Percentiles rank a stretch among this genome's conserved stretches.
phyloP scores from a whole-genome alignment of 495 filamentous ascomycete species.

The Delitschia confertaspora region DNA sequence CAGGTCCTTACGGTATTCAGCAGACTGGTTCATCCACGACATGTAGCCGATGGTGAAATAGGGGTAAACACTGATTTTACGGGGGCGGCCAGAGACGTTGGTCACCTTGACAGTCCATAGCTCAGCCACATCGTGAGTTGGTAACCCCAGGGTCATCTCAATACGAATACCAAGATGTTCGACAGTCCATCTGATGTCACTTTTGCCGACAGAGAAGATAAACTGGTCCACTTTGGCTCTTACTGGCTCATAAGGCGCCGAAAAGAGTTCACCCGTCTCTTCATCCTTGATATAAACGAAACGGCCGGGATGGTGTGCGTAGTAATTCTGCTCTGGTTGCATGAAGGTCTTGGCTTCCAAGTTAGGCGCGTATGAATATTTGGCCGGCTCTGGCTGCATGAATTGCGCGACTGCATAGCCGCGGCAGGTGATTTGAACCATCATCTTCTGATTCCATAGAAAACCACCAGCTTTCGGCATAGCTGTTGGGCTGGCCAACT shows the following conservation, averaged over 20 bases:
- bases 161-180: slow-evolving; percentile 44
- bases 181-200: slow-evolving; percentile 45
- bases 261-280: slow-evolving; percentile 45
- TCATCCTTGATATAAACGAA: slow-evolving; percentile 54
- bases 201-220: slow-evolving; percentile 48
- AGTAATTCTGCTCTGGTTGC: slow-evolving; percentile 53
- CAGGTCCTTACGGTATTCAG: slow-evolving; percentile 42
- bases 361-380: slow-evolving; percentile 48
- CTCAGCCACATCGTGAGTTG: slow-evolving; percentile 47
- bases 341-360: slow-evolving; percentile 52
- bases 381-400: slow-evolving; percentile 52
- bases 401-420: slow-evolving; percentile 50
- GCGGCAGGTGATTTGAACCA: slow-evolving; percentile 50
- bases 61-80: slow-evolving; percentile 45
- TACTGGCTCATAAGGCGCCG: slow-evolving; percentile 49
- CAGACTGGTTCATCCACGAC: slow-evolving; percentile 54
- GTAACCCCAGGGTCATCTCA: slow-evolving; percentile 45
- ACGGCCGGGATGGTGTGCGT: slow-evolving; percentile 49
- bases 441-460: slow-evolving; percentile 54
- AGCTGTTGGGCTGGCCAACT: slow-evolving; percentile 46
- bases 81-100: slow-evolving; percentile 39
- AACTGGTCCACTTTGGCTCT: slow-evolving; percentile 41
- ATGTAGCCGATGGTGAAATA: slow-evolving; percentile 52
- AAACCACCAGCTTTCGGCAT: slow-evolving; percentile 49
- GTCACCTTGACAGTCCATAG: slow-evolving; percentile 48